Evolutionary conservation across 495 filamentous ascomycete species (phyloP).

Genomic region (Xylaria sp.): DNA sequence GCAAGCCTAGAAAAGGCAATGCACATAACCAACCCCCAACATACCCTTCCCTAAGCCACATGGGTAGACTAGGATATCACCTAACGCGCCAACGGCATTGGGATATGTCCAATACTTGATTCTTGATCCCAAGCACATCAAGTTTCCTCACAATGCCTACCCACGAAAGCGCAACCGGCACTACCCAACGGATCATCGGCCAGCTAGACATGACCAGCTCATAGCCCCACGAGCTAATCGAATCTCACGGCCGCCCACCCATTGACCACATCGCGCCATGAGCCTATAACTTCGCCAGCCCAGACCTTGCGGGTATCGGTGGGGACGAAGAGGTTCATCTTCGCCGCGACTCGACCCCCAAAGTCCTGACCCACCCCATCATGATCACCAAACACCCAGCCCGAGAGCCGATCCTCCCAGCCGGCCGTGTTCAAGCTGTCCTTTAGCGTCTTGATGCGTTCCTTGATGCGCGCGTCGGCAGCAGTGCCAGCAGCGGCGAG

Average conservation of each 20-base stretch:
- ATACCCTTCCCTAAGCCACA: too few relatives aligned
- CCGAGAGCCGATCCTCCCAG: constrained; percentile 46
- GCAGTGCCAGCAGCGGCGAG: constrained; percentile 39
- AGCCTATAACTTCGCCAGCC: constrained; percentile 31
- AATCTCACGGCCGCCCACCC: constrained; percentile 32
- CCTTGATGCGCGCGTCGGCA: constrained; percentile 42
- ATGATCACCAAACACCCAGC: constrained; percentile 33
- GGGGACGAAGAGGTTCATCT: constrained; percentile 18
- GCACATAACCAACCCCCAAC: neutral
- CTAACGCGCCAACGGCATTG: too few relatives aligned
- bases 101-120: neutral
- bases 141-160: neutral
- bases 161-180: neutral
- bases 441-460: constrained; percentile 42
- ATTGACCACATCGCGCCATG: constrained; percentile 37
- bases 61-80: too few relatives aligned
- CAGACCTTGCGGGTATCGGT: constrained; percentile 30
- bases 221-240: too few relatives aligned
- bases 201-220: neutral
- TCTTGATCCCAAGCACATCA: neutral
- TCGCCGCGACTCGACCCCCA: neutral
- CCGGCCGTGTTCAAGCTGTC: constrained; percentile 43
- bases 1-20: neutral
- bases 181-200: neutral
- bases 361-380: constrained; percentile 27